These are phyloP conservation scores for Neurospora cerealis DNA, from an alignment of 495 filamentous ascomycete species.

Conservation along the genomic window DNA sequence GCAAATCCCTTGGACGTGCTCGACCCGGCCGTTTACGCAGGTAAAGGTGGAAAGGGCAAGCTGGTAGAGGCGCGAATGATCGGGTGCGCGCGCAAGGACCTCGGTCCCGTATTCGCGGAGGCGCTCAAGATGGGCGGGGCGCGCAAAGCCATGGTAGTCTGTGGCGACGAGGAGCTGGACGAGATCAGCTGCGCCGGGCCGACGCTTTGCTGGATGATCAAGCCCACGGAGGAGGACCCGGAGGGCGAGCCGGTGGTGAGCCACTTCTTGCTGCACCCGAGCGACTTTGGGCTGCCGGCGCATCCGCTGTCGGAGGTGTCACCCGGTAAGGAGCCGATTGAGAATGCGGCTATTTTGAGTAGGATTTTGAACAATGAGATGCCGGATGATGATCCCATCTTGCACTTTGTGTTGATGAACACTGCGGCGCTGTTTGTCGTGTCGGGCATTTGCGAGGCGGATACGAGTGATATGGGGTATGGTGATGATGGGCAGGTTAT, in stretches of 20 bases:
- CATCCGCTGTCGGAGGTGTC: conserved; percentile 70
- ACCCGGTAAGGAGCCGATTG: conserved; percentile 71
- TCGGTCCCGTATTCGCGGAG: conserved; percentile 81
- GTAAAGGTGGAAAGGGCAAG: not conserved
- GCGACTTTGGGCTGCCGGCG: conserved; percentile 71
- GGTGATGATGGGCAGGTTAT: conserved; percentile 61
- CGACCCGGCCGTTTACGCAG: not conserved
- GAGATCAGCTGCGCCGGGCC: conserved; percentile 83
- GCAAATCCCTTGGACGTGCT: conserved; percentile 71
- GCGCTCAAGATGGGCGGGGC: conserved; percentile 68
- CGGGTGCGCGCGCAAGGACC: conserved; percentile 74
- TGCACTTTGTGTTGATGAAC: conserved; percentile 92
- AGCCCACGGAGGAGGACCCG: conserved; percentile 29
- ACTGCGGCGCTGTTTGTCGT: conserved; percentile 78
- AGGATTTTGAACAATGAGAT: conserved; percentile 65
- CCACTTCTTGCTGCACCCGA: conserved; percentile 63
- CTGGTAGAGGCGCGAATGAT: conserved; percentile 79
- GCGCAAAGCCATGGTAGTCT: conserved; percentile 81
- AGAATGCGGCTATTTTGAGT: conserved; percentile 80
- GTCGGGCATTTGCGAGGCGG: conserved; percentile 75
- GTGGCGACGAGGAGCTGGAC: conserved; percentile 89
- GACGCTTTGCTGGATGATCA: conserved; percentile 80
- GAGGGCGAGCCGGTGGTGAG: conserved; percentile 49
- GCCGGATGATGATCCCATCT: conserved; percentile 64
- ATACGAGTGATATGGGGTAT: conserved; percentile 60